Evolutionary conservation across 169 alveolate genomes (phyloP), one percentile per base, ranked within the genome.

Genomic region (Plasmodium knowlesi): DNA sequence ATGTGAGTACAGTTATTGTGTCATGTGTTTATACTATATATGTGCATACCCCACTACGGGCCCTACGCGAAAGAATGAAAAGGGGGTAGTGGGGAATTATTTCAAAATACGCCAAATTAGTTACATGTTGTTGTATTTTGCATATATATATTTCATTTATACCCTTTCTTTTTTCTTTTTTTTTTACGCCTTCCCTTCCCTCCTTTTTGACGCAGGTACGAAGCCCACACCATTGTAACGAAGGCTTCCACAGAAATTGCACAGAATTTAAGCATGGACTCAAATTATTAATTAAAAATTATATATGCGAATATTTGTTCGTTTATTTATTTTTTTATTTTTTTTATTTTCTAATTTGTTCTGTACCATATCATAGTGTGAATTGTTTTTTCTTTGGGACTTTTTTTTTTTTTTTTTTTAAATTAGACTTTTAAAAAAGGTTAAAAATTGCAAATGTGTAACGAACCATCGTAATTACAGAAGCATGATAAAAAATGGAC

Each of bases 211-310:
- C 82, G 70, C 83, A 97, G 98, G 98, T 97, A 97, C 82, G 98
- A 97, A 89, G 97, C 98, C 30, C 98, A 97, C 82, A 93, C 97
- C 25, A 97, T 97, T 53, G 98, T 97, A 61, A 90, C 98, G 74
- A 97, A 97, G 91, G 98, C 98, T 5, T 91, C 97, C 9, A 83
- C 96, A 5, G 98, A 97, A 78, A 96, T 96, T 67, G 90, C 97
- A 0, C 97, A 96, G 88, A 96, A 95, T 90, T 85, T 96, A 22
- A 92, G 83, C 34, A 81, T 92, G 37, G 93, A 86, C 70, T 53
- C 81, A 6, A 78, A 78, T 74, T 86, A 39, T 78, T 86, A 83
- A 39, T n/a, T 83, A 70, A 61, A 32, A 83, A 71, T 39, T 67
- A 83, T 41, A 83, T 41, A 70, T 41, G 28, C 6, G 32, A 19